A percentile compares a stretch with the other conserved stretches of the same genome.
These are phyloP conservation scores for Tolypocladium capitatum DNA, from an alignment of 2,329 filamentous ascomycete genomes.

Conservation along the genomic window DNA sequence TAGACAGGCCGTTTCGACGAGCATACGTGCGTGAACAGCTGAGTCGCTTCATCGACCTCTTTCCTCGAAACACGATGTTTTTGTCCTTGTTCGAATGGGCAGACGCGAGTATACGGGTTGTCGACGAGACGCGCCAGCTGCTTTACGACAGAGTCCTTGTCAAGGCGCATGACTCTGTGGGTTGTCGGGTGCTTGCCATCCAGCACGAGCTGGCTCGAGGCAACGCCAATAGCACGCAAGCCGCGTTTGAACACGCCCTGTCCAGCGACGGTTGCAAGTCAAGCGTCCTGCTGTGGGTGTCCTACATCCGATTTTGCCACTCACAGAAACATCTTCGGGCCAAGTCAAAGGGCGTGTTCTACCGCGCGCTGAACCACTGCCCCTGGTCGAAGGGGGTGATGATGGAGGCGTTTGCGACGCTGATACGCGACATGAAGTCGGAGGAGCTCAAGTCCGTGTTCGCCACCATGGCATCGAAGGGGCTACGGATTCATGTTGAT, in stretches of 20 bases:
- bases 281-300: constrained; percentile 33
- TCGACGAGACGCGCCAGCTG: constrained; percentile 62
- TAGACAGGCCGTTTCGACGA: constrained; percentile 50
- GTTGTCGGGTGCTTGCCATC: constrained; percentile 35
- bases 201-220: constrained; percentile 35
- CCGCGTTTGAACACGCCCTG: constrained; percentile 40
- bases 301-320: constrained; percentile 35
- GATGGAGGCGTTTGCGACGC: constrained; percentile 37
- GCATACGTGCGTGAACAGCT: constrained; percentile 50
- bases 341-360: constrained; percentile 34
- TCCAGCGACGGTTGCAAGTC: constrained; percentile 23
- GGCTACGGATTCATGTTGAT: constrained; percentile 36
- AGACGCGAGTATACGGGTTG: constrained; percentile 56
- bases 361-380: constrained; percentile 31
- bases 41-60: constrained; percentile 43
- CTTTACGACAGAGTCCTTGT: constrained; percentile 39
- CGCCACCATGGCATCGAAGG: constrained; percentile 33
- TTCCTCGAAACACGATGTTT: constrained; percentile 67
- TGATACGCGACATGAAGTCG: constrained; percentile 29
- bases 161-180: constrained; percentile 25
- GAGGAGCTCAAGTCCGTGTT: constrained; percentile 36
- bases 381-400: constrained; percentile 36
- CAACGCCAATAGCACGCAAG: constrained; percentile 34
- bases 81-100: constrained; percentile 61
- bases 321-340: constrained; percentile 21